Evolutionary conservation across 2,329 filamentous ascomycete species (phyloP).

Genomic region (Alternaria sp.): DNA sequence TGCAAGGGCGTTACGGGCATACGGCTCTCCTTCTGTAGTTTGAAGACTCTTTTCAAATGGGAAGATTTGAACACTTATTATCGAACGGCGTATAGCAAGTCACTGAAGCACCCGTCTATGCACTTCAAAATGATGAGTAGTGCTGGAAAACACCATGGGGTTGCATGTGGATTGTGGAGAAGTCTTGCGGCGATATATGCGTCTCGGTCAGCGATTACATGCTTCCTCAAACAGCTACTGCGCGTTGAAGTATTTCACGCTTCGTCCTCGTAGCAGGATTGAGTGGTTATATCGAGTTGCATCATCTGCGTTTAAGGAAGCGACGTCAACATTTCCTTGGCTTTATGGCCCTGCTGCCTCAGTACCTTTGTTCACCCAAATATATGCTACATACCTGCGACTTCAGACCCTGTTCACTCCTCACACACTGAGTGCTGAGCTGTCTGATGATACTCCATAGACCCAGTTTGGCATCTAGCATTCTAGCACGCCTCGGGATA

Average conservation of each 20-base stretch:
- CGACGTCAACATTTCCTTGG: not conserved
- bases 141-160: not conserved
- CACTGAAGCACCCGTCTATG: not conserved
- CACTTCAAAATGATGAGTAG: not conserved
- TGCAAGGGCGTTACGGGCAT: not conserved
- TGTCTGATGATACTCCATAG: not conserved
- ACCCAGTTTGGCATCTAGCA: not conserved
- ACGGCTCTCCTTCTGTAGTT: not conserved
- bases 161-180: not conserved
- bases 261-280: rapidly evolving
- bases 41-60: not conserved
- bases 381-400: not conserved
- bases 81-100: not conserved
- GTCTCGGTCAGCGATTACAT: not conserved
- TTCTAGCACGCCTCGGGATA: not conserved
- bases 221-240: too few species aligned
- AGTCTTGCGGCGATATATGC: not conserved
- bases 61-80: not conserved
- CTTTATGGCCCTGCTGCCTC: not conserved
- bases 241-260: too few species aligned
- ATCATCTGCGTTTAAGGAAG: not conserved
- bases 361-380: not conserved
- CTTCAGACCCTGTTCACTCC: too few species aligned
- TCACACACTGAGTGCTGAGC: too few species aligned
- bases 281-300: rapidly evolving